Evolutionary conservation across 768 basidiomycete species (phyloP), one percentile per base, ranked within the genome.

Genomic region (Daedaleopsis nitida): DNA sequence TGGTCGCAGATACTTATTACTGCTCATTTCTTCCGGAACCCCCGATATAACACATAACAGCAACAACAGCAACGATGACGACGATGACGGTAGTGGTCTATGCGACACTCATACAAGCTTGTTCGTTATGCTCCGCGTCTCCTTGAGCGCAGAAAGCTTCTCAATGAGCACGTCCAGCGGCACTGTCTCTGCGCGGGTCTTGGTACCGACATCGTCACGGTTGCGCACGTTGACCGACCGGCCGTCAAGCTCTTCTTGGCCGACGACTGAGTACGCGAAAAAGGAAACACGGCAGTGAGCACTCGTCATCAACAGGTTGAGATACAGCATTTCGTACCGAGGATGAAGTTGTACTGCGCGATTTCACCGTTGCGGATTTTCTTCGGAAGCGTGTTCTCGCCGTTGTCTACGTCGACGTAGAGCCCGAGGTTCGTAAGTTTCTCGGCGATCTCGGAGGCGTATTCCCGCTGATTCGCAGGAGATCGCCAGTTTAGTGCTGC

Each of bases 351-450:
- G 78, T 96, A 97, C 74, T 98, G 96, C 35, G 95, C 92, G 65
- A 96, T 86, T 77, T 99, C 96, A 21, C 92, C 96, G 72, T 98
- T 98, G 32, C 96, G 84, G 70, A 99, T 93, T 82, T 98, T 98
- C 85, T 98, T 98, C 61, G 86, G 89, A 27, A 98, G 83, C 0
- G 97, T 98, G 70, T 97, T 89, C 44, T 89, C 87, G 38, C 91
- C 87, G 65, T 96, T 88, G 75, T 98, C 97, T 17, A 93, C 94
- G 68, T 98, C 97, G 48, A 91, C 89, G 70, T 85, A 98, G 52
- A 99, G 75, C 1, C 93, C 94, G 5, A 83, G 76, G 44, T 81
- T 79, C 59, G 79, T 80, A 5, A 98, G 81, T 64, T 79, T 84
- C 57, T 88, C 79, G 34, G 83, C 81, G 42, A 98, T 86, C 70